Base-by-base conservation (phyloP, 805 yeast species). In the Candida peoriensis region DNA sequence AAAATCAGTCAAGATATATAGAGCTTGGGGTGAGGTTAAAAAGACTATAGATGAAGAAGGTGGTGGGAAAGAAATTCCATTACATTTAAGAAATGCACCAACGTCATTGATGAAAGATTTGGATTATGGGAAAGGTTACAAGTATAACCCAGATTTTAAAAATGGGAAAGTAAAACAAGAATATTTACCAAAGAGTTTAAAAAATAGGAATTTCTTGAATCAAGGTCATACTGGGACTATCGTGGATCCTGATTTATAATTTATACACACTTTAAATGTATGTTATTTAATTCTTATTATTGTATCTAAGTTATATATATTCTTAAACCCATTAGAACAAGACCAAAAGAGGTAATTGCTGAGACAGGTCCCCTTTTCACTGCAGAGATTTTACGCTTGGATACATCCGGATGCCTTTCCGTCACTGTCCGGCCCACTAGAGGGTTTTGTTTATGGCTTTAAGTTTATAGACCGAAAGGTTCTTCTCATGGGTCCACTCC, bases 1-100 rank as follows among this genome's bases (percentile, higher is more conserved):
- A 0, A 93, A 93, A 57, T 82, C 95, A 8, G 88, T 93, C 6
- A 81, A 81, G 50, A 77, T 93, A 0, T 93, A 93, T 52, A 65
- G 88, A 38, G 95, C 89, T 0, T 79, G 88, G 71, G 70, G 78
- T 9, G 60, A 67, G 20, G 76, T 89, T n/a, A 84, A 78, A 41
- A 52, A 66, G 1, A 63, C 75, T 42, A 53, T 89, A 20, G 64
- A 64, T 18, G 71, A 68, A 17, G 26, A 42, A 83, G 3, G 72
- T 66, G 9, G 63, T 73, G 33, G 74, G 76, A 13, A 70, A 25
- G 55, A 54, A 13, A 59, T 68, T 7, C 95, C 94, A 0, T 46
- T 81, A 50, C 97, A 93, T 58, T 64, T 93, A 24, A 71, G 97
- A 44, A 94, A 93, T 56, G 97, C 98, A 0, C 98, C 99, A 3